Evolutionary conservation across 345 rosid species (phyloP).

Genomic region (Leavenworthia alabamica): DNA sequence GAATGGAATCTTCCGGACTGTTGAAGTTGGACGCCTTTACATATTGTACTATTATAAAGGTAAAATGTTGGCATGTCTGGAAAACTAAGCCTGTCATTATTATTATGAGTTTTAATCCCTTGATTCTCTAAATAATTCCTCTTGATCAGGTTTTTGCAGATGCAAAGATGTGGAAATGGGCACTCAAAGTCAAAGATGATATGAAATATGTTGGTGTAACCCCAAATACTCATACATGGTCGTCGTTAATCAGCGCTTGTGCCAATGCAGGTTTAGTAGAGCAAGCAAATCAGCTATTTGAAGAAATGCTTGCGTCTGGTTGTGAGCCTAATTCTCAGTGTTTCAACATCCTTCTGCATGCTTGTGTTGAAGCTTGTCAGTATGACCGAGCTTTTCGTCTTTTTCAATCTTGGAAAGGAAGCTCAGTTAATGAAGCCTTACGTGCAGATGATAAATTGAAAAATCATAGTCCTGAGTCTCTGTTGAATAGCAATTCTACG

Average conservation of each 20-base stretch:
- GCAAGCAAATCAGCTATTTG: constrained; percentile 62
- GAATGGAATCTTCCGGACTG: constrained; percentile 54
- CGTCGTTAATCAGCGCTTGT: constrained; percentile 86
- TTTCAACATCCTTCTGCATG: constrained; percentile 79
- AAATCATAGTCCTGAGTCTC: constrained; percentile 5
- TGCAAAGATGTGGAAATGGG: constrained; percentile 87
- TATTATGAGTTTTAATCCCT: background rate
- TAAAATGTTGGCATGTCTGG: constrained; percentile 18
- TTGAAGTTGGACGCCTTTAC: constrained; percentile 82
- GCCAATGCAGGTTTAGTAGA: constrained; percentile 86
- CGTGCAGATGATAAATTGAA: constrained; percentile 23
- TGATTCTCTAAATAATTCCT: constrained; percentile 10
- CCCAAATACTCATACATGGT: constrained; percentile 80
- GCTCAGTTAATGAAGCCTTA: constrained; percentile 27
- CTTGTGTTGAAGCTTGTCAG: constrained; percentile 82
- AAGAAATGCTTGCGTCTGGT: constrained; percentile 81
- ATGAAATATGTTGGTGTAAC: constrained; percentile 67
- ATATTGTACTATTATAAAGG: constrained; percentile 89
- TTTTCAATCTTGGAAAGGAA: constrained; percentile 58
- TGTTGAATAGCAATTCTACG: constrained; percentile 27
- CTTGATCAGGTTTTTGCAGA: constrained; percentile 73
- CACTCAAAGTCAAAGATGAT: constrained; percentile 73
- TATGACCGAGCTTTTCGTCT: constrained; percentile 93
- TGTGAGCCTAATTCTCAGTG: constrained; percentile 81
- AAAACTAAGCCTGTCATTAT: background rate